These are phyloP conservation scores for Fusarium succisae DNA, from an alignment of 2,329 filamentous ascomycete species.

Conservation along the genomic window DNA sequence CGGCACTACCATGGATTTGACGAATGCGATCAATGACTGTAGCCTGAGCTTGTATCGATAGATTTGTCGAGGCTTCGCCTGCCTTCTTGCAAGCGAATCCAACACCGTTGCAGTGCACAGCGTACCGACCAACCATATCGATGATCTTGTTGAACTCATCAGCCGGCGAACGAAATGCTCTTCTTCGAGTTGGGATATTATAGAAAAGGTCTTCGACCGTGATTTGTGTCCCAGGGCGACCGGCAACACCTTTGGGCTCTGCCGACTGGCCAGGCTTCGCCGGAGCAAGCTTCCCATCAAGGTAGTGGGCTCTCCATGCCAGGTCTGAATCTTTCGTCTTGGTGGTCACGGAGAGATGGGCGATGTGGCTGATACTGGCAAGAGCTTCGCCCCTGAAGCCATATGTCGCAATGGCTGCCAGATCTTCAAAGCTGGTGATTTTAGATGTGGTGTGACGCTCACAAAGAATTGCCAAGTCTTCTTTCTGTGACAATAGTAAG, in stretches of 20 bases:
- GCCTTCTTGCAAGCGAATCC: slow-evolving; percentile 97
- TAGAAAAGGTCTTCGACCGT: slow-evolving; percentile 98
- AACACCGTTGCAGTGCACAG: slow-evolving; percentile 89
- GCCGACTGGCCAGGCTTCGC: slow-evolving; percentile 87
- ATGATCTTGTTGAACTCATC: slow-evolving; percentile 99
- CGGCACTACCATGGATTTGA: slow-evolving; percentile 83
- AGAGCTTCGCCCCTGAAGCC: slow-evolving; percentile 97
- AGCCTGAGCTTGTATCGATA: slow-evolving; percentile 80
- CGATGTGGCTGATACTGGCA: slow-evolving; percentile 98
- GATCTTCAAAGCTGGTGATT: slow-evolving; percentile 90
- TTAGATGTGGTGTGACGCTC: slow-evolving; percentile 98
- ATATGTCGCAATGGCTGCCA: slow-evolving; percentile 90
- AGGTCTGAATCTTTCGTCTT: slow-evolving; percentile 88
- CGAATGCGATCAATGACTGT: slow-evolving; percentile 84
- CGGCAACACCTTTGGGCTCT: slow-evolving; percentile 88
- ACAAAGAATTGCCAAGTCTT: slow-evolving; percentile 90
- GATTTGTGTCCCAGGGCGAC: slow-evolving; percentile 90
- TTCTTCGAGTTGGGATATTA: slow-evolving; percentile 87
- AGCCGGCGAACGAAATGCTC: slow-evolving; percentile 88
- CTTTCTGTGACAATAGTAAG: slow-evolving; percentile 67
- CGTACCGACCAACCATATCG: slow-evolving; percentile 92
- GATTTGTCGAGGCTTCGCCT: slow-evolving; percentile 83
- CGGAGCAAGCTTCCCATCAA: slow-evolving; percentile 81
- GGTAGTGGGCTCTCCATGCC: slow-evolving; percentile 91
- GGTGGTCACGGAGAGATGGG: slow-evolving; percentile 93